Base-by-base conservation (phyloP, 768 basidiomycete genomes). In the Suillus subalutaceus region DNA sequence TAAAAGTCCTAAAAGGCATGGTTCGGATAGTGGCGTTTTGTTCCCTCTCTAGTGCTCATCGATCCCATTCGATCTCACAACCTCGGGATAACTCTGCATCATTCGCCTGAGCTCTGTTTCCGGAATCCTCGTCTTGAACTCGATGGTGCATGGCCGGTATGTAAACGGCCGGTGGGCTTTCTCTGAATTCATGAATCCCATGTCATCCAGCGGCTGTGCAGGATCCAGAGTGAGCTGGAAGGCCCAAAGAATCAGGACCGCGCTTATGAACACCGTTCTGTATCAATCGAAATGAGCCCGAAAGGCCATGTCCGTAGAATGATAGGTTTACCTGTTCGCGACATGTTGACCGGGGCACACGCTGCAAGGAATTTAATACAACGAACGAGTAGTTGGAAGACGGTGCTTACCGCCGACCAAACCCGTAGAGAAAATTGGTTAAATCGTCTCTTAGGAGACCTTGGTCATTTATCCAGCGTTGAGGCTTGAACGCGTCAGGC, bases 211-310 rank as follows among this genome's bases (percentile, higher is more conserved):
- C 30, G 16, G 30, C 30, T 30, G 30, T 18, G 30, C 7, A 32
- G 30, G 30, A 18, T 53, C 16, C 16, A 53, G 52, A 32, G 52
- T 53, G 16, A 53, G 52, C 30, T 30, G 52, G 30, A 53, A 53
- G 9, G 52, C 52, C 86, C 72, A 90, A 88, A 87, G 79, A 7
- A 86, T 73, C n/a, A 88, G 78, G 0, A 86, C 86, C 0, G 86
- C 84, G 71, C 86, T 89, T 60, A 89, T 75, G 70, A 86, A 87
- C 1, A 89, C 77, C 1, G 88, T 88, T 4, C 86, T 74, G 40
- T 63, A 83, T 63, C 23, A 67, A 40, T 7, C 10, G 9, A 6
- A 32, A 7, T 20, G 18, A 53, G 8, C 4, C 4, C 2, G 4
- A 37, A 32, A n/a, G 35, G n/a, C 41, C 23, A 58, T 35, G 18